These are phyloP conservation scores for Mangifera indica DNA, from an alignment of 345 rosid genomes.

Conservation along the genomic window DNA sequence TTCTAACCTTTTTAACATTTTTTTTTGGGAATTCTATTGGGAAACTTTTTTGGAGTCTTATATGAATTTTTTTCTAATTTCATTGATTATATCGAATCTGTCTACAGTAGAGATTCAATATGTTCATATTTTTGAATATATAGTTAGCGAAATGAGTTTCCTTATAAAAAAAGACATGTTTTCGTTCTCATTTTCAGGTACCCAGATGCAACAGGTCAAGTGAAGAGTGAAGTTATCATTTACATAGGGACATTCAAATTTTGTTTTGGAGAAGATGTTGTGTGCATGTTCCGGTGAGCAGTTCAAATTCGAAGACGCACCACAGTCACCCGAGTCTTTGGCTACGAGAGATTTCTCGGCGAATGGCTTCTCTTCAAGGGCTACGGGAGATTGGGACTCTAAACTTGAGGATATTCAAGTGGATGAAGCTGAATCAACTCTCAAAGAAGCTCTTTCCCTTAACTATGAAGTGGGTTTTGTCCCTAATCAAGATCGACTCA, in stretches of 20 bases:
- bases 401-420: constrained; percentile 76
- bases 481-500: not conserved
- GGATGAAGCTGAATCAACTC: constrained; percentile 93
- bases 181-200: not conserved
- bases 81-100: not conserved
- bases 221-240: constrained; percentile 12
- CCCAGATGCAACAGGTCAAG: not conserved
- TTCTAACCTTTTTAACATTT: not conserved
- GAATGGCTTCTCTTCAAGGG: constrained; percentile 75
- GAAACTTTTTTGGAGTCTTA: not conserved
- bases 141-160: not conserved
- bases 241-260: not conserved
- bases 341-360: constrained; percentile 96
- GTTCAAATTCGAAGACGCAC: constrained; percentile 82
- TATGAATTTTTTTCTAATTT: not conserved
- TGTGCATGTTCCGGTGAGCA: constrained; percentile 98
- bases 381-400: constrained; percentile 74
- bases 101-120: not conserved
- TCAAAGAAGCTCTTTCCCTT: constrained; percentile 93
- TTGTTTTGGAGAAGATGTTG: constrained; percentile 53
- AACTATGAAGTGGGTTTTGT: constrained; percentile 75
- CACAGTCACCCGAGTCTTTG: constrained; percentile 84
- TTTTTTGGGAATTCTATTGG: not conserved
- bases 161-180: not conserved
- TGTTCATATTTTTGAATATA: not conserved